These are phyloP conservation scores for Harringtonia lauricola DNA, from an alignment of 2,329 filamentous ascomycete genomes.

Conservation along the genomic window DNA sequence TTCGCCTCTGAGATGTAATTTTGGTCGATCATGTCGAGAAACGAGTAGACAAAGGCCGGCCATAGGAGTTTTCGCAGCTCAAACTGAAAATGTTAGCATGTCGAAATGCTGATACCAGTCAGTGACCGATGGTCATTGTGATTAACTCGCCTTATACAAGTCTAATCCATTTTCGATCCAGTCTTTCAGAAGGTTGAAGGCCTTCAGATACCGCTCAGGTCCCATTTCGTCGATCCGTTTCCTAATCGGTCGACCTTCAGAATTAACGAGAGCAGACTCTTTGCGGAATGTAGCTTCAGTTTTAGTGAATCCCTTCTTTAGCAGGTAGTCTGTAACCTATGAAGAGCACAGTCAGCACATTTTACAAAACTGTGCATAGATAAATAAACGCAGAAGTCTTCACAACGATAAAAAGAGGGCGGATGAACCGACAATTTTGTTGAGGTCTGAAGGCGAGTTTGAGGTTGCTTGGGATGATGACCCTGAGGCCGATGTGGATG, in stretches of 20 bases:
- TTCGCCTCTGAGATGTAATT: slow-evolving; percentile 63
- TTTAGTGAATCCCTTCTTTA: slow-evolving; percentile 87
- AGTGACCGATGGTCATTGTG: not conserved
- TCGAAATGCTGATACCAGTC: not conserved
- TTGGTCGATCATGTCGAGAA: slow-evolving; percentile 65
- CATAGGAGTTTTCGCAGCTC: slow-evolving; percentile 82
- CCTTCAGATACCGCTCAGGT: slow-evolving; percentile 65
- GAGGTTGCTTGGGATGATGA: slow-evolving; percentile 16
- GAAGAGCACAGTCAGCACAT: not conserved
- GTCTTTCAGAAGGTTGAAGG: slow-evolving; percentile 60
- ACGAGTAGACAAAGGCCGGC: slow-evolving; percentile 92
- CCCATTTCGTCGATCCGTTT: slow-evolving; percentile 55
- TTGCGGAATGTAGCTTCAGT: slow-evolving; percentile 89
- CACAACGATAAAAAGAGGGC: not conserved
- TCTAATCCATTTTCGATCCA: slow-evolving; percentile 92
- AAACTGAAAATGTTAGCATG: slow-evolving; percentile 38
- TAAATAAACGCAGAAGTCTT: not conserved
- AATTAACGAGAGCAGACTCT: slow-evolving; percentile 75
- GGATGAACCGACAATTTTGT: slow-evolving; percentile 73
- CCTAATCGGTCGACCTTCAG: slow-evolving; percentile 67
- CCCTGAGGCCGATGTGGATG: slow-evolving; percentile 11
- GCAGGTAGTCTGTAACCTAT: slow-evolving; percentile 81
- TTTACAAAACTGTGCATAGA: too few relatives aligned
- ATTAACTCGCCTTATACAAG: slow-evolving; percentile 65
- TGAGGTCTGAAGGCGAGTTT: slow-evolving; percentile 63